Evolutionary conservation across 805 yeast species (phyloP).

Genomic region (Torulaspora quercuum): DNA sequence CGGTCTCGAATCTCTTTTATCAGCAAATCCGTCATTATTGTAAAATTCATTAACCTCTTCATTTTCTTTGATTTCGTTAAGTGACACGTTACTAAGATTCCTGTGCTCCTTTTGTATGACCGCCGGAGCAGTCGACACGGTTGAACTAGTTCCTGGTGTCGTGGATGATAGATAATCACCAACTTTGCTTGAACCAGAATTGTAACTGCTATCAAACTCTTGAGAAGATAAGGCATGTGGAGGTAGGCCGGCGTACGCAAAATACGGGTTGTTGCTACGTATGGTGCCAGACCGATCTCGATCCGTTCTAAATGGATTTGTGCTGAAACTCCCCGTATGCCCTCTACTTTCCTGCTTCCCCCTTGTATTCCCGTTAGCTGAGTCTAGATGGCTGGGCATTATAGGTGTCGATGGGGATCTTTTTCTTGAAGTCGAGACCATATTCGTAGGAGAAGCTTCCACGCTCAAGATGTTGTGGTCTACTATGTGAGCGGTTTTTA

Average conservation of each 20-base stretch:
- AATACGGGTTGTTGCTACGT: conserved; percentile 43
- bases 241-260: conserved; percentile 57
- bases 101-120: conserved; percentile 17
- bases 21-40: conserved; percentile 8
- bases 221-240: conserved; percentile 42
- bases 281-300: conserved; percentile 11
- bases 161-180: conserved; percentile 10
- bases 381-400: conserved; percentile 20
- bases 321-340: conserved; percentile 9
- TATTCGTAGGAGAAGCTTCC: conserved; percentile 7
- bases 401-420: conserved; percentile 28
- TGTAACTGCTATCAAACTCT: conserved; percentile 17
- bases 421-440: conserved; percentile 13
- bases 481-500: conserved; percentile 1
- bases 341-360: conserved; percentile 13
- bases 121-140: conserved; percentile 13
- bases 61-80: conserved; percentile 38
- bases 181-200: conserved; percentile 11
- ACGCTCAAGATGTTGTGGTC: conserved; percentile 5
- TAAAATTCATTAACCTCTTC: conserved; percentile 26
- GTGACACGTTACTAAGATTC: conserved; percentile 30
- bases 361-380: conserved; percentile 7
- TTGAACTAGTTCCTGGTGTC: conserved; percentile 17
- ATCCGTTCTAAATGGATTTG: conserved; percentile 18
- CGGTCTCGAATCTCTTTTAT: conserved; percentile 6